Evolutionary conservation across 345 rosid genomes (phyloP).

Genomic region (Eucalyptus viminalis): DNA sequence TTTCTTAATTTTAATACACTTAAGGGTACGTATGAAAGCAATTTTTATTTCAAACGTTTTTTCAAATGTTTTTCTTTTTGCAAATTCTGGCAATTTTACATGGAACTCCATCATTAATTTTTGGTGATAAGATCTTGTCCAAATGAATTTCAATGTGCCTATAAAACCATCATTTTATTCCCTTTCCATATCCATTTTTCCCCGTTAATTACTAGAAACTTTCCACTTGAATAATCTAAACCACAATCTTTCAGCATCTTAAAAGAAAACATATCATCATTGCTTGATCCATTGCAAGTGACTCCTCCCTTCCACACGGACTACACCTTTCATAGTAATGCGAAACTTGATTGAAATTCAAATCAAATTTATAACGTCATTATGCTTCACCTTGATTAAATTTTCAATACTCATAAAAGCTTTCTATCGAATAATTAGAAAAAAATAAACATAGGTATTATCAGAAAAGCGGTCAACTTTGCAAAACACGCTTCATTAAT

Average conservation of each 20-base stretch:
- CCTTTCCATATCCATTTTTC: not conserved
- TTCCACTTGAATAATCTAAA: fast-evolving
- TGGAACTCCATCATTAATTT: not conserved
- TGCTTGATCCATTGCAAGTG: no score
- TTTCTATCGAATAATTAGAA: not conserved
- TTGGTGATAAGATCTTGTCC: not conserved
- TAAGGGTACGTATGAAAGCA: not conserved
- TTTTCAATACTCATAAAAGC: not conserved
- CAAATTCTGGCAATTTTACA: fast-evolving
- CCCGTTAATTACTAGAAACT: not conserved
- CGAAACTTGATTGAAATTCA: fast-evolving
- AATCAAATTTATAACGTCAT: fast-evolving
- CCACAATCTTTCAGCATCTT: fast-evolving
- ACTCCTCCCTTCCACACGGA: not conserved
- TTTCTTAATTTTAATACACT: not conserved
- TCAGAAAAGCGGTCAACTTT: not conserved
- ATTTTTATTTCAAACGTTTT: not conserved
- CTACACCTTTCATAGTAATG: not conserved
- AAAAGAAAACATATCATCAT: not conserved
- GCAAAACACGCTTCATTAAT: not conserved
- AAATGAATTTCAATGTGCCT: not conserved
- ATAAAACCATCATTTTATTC: not conserved
- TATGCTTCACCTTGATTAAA: not conserved
- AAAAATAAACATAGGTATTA: not conserved
- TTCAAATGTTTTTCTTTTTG: not conserved